Evolutionary conservation across 2,329 filamentous ascomycete genomes (phyloP).

Genomic region (Bertia moriformis): DNA sequence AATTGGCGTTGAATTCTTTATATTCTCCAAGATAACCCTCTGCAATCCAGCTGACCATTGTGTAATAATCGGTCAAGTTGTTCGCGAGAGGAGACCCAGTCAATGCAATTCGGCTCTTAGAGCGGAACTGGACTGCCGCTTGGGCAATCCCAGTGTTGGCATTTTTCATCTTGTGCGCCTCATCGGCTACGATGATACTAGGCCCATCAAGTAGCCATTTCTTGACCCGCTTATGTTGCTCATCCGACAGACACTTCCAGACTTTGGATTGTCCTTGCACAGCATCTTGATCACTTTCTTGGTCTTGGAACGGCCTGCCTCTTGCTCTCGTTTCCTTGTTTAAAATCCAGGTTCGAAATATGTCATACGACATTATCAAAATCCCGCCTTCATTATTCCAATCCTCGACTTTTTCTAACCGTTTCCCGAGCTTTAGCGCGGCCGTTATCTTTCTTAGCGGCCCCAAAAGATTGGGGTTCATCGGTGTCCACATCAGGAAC

Average conservation of each 20-base stretch:
- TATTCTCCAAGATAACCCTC: slow-evolving; percentile 34
- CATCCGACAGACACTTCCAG: too few species aligned
- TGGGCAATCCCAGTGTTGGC: slow-evolving; percentile 17
- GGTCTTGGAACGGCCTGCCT: too few species aligned
- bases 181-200: slow-evolving; percentile 40
- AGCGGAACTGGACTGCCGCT: slow-evolving; percentile 26
- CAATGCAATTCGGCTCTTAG: slow-evolving; percentile 37
- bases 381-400: slow-evolving; percentile 35
- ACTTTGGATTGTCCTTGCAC: too few species aligned
- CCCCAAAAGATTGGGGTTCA: not conserved
- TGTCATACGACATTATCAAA: slow-evolving; percentile 35
- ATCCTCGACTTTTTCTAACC: slow-evolving; percentile 17
- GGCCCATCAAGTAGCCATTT: slow-evolving; percentile 28
- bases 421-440: slow-evolving; percentile 5
- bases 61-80: slow-evolving; percentile 39
- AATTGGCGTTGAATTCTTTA: slow-evolving; percentile 32
- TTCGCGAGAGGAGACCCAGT: slow-evolving; percentile 46
- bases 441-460: slow-evolving; percentile 12
- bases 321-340: slow-evolving; percentile 2
- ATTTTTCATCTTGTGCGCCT: slow-evolving; percentile 42
- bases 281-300: too few species aligned
- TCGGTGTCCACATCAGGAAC: slow-evolving; percentile 29
- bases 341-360: slow-evolving; percentile 26
- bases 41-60: slow-evolving; percentile 43
- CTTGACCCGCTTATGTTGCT: slow-evolving; percentile 13